Percentiles rank a stretch among this genome's conserved stretches.
phyloP scores from a whole-genome alignment of 495 filamentous ascomycete species.

The Aspergillus egyptiacus region DNA sequence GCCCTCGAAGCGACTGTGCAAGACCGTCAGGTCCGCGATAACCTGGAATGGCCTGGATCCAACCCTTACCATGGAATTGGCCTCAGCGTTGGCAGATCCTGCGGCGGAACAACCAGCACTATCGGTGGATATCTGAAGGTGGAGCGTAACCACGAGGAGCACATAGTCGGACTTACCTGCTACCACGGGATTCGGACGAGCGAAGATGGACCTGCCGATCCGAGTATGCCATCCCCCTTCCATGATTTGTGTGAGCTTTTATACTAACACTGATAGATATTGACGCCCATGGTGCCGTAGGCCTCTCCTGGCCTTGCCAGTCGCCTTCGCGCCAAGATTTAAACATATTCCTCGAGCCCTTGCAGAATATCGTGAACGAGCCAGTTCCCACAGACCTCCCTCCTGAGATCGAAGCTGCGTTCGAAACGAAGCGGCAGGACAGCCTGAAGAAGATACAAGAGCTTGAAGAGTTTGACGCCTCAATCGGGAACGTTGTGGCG shows the following conservation, averaged over 20 bases:
- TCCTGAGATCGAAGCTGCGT: background rate
- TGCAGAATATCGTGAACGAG: background rate
- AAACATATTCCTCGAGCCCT: background rate
- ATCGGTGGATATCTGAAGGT: background rate
- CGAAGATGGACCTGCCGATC: background rate
- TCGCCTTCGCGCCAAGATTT: background rate
- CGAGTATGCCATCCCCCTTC: background rate
- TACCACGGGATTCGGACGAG: background rate
- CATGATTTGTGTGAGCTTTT: background rate
- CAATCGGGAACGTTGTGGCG: background rate
- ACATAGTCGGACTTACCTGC: background rate
- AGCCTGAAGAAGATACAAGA: background rate
- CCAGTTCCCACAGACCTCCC: background rate
- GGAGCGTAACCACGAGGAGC: background rate
- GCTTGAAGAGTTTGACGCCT: background rate
- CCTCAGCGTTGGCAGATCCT: background rate
- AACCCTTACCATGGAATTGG: background rate
- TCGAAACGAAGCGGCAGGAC: background rate
- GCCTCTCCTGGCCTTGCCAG: background rate
- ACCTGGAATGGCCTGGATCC: background rate
- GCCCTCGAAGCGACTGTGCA: background rate
- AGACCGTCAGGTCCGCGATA: background rate
- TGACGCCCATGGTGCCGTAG: background rate
- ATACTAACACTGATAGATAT: background rate
- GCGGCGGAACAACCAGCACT: background rate